Evolutionary conservation across 768 basidiomycete species (phyloP), one percentile per base, ranked within the genome.

Genomic region (Phaeotremella fagi): DNA sequence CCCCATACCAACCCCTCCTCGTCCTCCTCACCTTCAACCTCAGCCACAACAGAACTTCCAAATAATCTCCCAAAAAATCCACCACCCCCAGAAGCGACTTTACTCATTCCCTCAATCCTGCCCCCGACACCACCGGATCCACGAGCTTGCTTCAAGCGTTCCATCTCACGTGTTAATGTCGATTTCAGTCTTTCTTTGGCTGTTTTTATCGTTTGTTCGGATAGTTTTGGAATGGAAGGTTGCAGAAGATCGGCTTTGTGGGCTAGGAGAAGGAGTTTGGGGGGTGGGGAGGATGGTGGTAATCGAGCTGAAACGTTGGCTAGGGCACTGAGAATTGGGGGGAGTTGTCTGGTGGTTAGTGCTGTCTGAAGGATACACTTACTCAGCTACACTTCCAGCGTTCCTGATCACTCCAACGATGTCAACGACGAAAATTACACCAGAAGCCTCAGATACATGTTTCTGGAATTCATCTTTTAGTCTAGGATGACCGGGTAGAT

Each of bases 401-500:
- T 66, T 68, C 49, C 66, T 53, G n/a, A 69, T 56, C 15, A 72
- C 20, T 3, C 54, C 60, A n/a, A 55, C 55, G 24, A 68, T 52
- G 42, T 72, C 72, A 25, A 72, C 63, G 0, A 74, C 72, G 50
- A 72, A 74, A 6, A 74, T 61, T 6, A 62, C 64, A 7, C 45
- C 64, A 38, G 37, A 42, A 18, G 70, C 63, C 11, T 64, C 57
- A 24, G 43, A 55, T 14, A 66, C 28, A 27, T 61, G 36, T 31
- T 53, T 60, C 54, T 61, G 61, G 29, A 61, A 27, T 27, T 59
- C 57, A 36, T 70, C 68, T 15, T 57, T 45, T 44, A 74, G 42
- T 48, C 72, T 56, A 12, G 70, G 68, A 55, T 74, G 72, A 23
- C 72, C 72, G 25, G 72, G 72, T 1, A 74, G 25, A 43, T 74